A percentile compares a stretch with the other conserved stretches of the same genome.
phyloP scores from a whole-genome alignment of 495 filamentous ascomycete genomes.

The Evansstolkia leycettana region DNA sequence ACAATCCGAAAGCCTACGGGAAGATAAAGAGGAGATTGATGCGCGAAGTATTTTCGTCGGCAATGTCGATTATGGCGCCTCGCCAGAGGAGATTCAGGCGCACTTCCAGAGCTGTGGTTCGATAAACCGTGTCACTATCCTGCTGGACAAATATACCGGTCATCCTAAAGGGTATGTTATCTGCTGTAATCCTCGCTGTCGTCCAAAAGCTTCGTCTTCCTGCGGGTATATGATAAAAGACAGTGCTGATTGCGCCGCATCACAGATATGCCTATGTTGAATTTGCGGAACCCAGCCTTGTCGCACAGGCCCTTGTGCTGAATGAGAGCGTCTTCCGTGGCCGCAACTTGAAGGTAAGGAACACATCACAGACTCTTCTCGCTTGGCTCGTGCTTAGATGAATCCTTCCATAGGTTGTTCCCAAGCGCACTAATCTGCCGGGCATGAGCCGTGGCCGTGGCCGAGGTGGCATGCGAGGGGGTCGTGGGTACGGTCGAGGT shows the following conservation, averaged over 20 bases:
- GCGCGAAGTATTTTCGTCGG: conserved; percentile 94
- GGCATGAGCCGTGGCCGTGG: conserved; percentile 81
- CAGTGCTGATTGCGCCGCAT: conserved; percentile 26
- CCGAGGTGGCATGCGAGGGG: conserved; percentile 53
- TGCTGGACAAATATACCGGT: conserved; percentile 95
- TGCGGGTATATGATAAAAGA: not conserved
- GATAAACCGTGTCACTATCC: conserved; percentile 96
- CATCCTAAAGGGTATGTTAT: conserved; percentile 87
- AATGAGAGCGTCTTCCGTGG: conserved; percentile 97
- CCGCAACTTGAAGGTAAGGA: conserved; percentile 79
- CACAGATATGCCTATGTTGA: conserved; percentile 96
- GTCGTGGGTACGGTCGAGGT: conserved; percentile 48
- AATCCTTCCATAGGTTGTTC: conserved; percentile 53
- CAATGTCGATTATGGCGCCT: conserved; percentile 97
- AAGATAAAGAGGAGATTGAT: conserved; percentile 95
- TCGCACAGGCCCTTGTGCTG: conserved; percentile 84
- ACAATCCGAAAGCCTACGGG: conserved; percentile 66
- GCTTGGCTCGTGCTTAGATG: not conserved
- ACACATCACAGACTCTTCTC: not conserved
- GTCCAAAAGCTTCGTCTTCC: conserved; percentile 13
- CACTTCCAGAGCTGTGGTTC: conserved; percentile 97
- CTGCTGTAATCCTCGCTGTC: not conserved
- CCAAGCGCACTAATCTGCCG: conserved; percentile 94
- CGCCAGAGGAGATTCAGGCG: conserved; percentile 96
- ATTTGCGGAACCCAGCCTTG: conserved; percentile 88